Base-by-base conservation (phyloP, 371 early-diverging fungal species). In the Lichtheimia ornata region DNA sequence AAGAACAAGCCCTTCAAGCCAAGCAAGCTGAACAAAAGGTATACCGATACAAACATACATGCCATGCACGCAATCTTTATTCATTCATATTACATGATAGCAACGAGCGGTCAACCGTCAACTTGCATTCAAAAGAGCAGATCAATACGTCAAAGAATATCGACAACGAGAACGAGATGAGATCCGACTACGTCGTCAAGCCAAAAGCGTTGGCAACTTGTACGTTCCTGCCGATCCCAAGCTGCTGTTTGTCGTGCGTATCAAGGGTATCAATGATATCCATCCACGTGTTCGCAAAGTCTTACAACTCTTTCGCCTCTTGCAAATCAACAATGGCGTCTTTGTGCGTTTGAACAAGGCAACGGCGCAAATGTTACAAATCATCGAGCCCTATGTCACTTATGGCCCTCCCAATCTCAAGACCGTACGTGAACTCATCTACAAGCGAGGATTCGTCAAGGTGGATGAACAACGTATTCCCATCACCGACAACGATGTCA, bases 361-460 rank as follows among this genome's bases (percentile, higher is more conserved):
- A 50, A 98, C 97, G 51, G 86, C 87, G 61, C 89, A 96, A 76
- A 97, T 99, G 97, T 88, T 99, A 40, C 93, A 97, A 76, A 84
- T 96, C 74, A 92, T 99, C 72, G 91, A 91, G 63, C 98, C 99
- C 59, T 99, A 95, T 85, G 89, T 99, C 62, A 94, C 99, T 50
- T 91, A 87, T 75, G 97, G 98, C 61, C 90, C 91, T 57, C 97
- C 99, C 73, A 96, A 96, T 85, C 86, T 98, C 61, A 98, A 99
- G 87, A 85, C 97, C 12, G 92, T 99, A 67, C 93, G 96, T 68
- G 97, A 97, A 87, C 83, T 99, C 45, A 82, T 99, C 74, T 99
- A 99, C 91, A 99, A 97, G 86, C 94, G 99, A 68, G 99, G 98
- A 47, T 93, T 91, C 77, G 97, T 91, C 66, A 97, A 97, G 89